phyloP scores from a whole-genome alignment of 495 filamentous ascomycete genomes.

The Annulohypoxylon moriforme region DNA sequence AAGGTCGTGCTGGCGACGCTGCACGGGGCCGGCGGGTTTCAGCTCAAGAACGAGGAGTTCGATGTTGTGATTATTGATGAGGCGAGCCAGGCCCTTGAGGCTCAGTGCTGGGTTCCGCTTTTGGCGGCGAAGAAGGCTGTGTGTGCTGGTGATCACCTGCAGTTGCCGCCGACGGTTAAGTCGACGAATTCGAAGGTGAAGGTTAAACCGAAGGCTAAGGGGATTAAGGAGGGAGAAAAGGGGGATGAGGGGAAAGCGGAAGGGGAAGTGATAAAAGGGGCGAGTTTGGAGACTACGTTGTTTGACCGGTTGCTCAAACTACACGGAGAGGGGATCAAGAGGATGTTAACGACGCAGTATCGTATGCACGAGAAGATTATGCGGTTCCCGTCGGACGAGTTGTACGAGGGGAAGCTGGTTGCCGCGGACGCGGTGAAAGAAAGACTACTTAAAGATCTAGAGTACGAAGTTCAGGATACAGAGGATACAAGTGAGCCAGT shows the following conservation, averaged over 20 bases:
- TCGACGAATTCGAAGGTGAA: slow-evolving; percentile 69
- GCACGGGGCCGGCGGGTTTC: slow-evolving; percentile 90
- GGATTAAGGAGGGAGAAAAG: slow-evolving; percentile 41
- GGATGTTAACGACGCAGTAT: slow-evolving; percentile 98
- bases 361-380: slow-evolving; percentile 98
- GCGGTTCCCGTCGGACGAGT: slow-evolving; percentile 87
- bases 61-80: slow-evolving; percentile 97
- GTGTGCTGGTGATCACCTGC: slow-evolving; percentile 92
- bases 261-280: slow-evolving; percentile 52
- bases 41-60: slow-evolving; percentile 82
- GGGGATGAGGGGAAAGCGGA: slow-evolving; percentile 44
- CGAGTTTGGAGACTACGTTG: slow-evolving; percentile 83
- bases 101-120: slow-evolving; percentile 97
- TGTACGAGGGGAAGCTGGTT: slow-evolving; percentile 84
- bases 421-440: slow-evolving; percentile 81
- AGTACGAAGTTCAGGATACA: slow-evolving; percentile 80
- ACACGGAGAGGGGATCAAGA: slow-evolving; percentile 86
- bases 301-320: slow-evolving; percentile 88
- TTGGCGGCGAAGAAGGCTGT: slow-evolving; percentile 84
- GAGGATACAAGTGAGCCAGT: slow-evolving; percentile 91
- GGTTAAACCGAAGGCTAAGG: slow-evolving; percentile 34
- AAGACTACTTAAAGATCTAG: slow-evolving; percentile 79
- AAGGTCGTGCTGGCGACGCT: slow-evolving; percentile 92
- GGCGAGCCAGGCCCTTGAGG: slow-evolving; percentile 93
- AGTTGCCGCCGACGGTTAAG: slow-evolving; percentile 95